phyloP scores from a whole-genome alignment of 1,284 basidiomycete genomes.

The Ceratobasidium sp. region DNA sequence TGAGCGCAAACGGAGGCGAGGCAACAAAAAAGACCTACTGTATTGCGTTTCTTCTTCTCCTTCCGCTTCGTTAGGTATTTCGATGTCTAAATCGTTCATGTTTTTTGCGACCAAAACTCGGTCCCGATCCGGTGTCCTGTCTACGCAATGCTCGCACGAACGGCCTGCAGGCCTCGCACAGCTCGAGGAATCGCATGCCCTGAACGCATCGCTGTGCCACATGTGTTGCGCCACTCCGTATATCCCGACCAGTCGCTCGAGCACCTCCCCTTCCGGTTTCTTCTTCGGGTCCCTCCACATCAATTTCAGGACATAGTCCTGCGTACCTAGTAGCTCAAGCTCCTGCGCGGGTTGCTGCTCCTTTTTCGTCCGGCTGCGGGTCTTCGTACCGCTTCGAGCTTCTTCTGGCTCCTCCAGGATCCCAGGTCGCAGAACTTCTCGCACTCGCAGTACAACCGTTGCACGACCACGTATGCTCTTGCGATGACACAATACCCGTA shows the following conservation, averaged over 20 bases:
- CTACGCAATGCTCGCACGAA: neutral
- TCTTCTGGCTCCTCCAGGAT: neutral
- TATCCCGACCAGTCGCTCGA: neutral
- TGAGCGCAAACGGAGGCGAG: neutral
- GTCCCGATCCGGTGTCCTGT: neutral
- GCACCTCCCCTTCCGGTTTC: slow-evolving; percentile 16
- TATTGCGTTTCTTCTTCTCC: neutral
- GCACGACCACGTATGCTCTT: slow-evolving; percentile 19
- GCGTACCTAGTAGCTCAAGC: neutral
- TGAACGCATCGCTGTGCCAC: slow-evolving; percentile 3
- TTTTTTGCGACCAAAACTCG: neutral
- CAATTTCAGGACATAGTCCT: slow-evolving; percentile 23
- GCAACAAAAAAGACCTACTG: neutral
- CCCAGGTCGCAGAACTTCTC: neutral
- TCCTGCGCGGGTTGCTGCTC: neutral
- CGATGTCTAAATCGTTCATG: neutral
- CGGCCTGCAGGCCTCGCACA: neutral
- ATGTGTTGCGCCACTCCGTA: slow-evolving; percentile 12
- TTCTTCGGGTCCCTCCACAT: slow-evolving; percentile 19
- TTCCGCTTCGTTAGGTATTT: neutral
- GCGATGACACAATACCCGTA: slow-evolving; percentile 1
- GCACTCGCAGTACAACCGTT: slow-evolving; percentile 21
- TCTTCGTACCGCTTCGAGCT: neutral
- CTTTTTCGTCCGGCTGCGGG: neutral
- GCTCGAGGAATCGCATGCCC: neutral